Evolutionary conservation across 805 yeast species (phyloP).

Genomic region (Yarrowia sp.): DNA sequence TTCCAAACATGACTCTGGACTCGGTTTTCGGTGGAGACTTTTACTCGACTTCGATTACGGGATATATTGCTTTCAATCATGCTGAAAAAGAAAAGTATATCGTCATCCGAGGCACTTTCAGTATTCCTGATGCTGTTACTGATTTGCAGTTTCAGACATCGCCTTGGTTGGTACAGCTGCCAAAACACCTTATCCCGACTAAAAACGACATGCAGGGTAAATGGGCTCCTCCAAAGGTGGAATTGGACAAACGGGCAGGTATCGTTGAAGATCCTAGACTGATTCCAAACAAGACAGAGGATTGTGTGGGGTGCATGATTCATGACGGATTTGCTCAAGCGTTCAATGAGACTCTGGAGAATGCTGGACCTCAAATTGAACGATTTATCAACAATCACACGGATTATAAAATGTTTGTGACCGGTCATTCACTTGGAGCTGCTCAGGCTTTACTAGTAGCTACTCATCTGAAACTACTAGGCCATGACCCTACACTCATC

Average conservation of each 20-base stretch:
- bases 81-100: neutral
- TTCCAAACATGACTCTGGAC: neutral
- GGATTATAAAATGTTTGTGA: constrained; percentile 1
- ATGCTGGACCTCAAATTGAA: neutral
- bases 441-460: neutral
- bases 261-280: neutral
- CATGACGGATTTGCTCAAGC: constrained; percentile 1
- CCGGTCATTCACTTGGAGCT: constrained; percentile 15
- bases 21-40: constrained; percentile 4
- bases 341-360: neutral
- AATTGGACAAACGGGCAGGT: neutral
- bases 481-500: neutral
- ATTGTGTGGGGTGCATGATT: neutral
- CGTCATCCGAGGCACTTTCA: neutral
- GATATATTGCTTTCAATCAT: neutral
- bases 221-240: neutral
- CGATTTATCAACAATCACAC: neutral
- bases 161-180: neutral
- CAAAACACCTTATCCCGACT: neutral
- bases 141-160: neutral
- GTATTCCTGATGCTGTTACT: neutral
- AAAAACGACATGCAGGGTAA: neutral
- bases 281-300: neutral
- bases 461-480: neutral
- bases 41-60: neutral